Evolutionary conservation across 176 grass and related monocot species (phyloP), one percentile per base, ranked within the genome.

Genomic region (Saccharum spontaneum): DNA sequence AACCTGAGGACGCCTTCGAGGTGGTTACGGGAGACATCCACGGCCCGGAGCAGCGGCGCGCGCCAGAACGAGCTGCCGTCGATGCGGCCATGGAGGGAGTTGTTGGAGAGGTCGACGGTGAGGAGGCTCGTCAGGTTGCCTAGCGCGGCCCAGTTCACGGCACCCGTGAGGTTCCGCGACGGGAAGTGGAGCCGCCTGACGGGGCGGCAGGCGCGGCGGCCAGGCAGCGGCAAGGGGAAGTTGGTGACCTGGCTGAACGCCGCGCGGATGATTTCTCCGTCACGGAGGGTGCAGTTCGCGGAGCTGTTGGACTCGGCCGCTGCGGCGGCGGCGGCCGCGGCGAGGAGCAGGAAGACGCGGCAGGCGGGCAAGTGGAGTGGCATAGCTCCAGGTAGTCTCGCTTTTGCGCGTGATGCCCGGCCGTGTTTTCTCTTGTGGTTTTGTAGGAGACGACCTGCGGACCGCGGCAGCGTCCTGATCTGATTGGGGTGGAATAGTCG

Each of bases 71-170:
- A 26, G 23, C 24, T 36, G 15, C 4, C 49, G 49, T 75, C 26
- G 78, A 98, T 18, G 52, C 77, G 65, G 60, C 92, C 89, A 4
- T 78, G 18, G 54, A 98, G 91, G 15, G 87, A 79, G 91, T 98
- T 98, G 50, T 82, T 71, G 20, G 90, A 93, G 54, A 98, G 90
- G 87, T 95, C 54, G 76, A 98, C 76, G 59, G 39, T 37, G 36
- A 71, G 87, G 50, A 98, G 95, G 39, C 71, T 59, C 13, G 87
- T 61, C 8, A 98, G 81, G 79, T 78, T 91, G 16, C 59, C 66
- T 0, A 98, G 89, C 37, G 16, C 74, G 20, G 8, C 39, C 95
- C 95, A 98, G 9, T 70, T 30, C 5, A 98, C 72, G 39, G 48
- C 41, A 24, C 95, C 95, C 0, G 78, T 85, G 40, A 98, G 90